Evolutionary conservation across 2,329 filamentous ascomycete genomes (phyloP), one percentile per base, ranked within the genome.

Genomic region (Trichophyton rubrum): DNA sequence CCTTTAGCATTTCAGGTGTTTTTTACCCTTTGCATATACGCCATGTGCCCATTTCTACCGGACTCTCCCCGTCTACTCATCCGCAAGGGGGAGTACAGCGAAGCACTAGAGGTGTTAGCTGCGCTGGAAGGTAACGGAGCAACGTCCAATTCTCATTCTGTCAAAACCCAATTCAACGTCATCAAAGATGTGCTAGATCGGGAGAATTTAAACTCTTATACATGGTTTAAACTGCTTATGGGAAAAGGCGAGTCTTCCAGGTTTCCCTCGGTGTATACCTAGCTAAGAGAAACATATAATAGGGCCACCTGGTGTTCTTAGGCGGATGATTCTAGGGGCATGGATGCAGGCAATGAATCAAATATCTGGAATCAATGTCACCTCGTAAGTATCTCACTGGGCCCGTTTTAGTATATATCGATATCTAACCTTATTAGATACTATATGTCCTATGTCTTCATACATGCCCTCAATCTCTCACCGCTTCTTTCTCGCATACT

Each of bases 1-100:
- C 78, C 78, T 0, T 74, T 79, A 51, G 75, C 76, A 1, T 78
- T 80, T 67, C 78, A 80, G 63, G 64, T 78, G 15, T 79, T 79
- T 62, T 77, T 70, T 2, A 59, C 79, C 7, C 68, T 79, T 57
- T 68, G 76, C 30, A 64, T 70, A 35, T 60, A 70, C 20, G 65
- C 70, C 15, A 74, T 78, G 64, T 68, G 70, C 2, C 66, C 71
- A 13, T 68, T 68, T 33, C 60, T 72, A 7, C 71, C 71, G 0
- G 71, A 73, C 11, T 72, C 71, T 13, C 70, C 69, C 0, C 64
- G 68, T 6, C 71, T 69, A 67, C 64, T 71, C n/a, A 53, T 59
- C 30, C 58, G 62, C 51, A 57, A 61, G 17, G 73, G 72, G 38
- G 67, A 72, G n/a, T 71, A 75, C 22, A 71, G 71, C 60, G 79